A percentile compares a stretch with the other conserved stretches of the same genome.
These are phyloP conservation scores for Bondarzewia mesenterica DNA, from an alignment of 1,284 basidiomycete genomes.

Conservation along the genomic window DNA sequence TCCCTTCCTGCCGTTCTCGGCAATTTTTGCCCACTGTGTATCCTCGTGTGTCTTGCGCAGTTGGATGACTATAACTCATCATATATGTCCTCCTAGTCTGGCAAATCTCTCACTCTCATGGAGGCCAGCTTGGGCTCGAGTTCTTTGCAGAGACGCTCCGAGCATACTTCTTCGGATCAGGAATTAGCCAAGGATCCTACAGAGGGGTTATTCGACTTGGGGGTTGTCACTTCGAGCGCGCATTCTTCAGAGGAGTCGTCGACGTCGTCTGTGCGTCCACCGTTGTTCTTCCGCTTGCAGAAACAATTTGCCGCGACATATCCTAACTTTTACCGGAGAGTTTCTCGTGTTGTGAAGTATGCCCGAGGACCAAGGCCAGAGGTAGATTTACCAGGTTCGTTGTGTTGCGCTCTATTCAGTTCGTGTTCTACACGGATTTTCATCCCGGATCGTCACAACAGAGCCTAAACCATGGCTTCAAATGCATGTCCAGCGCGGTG, in stretches of 20 bases:
- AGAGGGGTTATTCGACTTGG: not conserved
- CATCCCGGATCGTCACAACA: conserved; percentile 21
- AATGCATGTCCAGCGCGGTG: conserved; percentile 38
- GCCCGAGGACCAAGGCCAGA: conserved; percentile 55
- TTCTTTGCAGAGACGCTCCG: conserved; percentile 14
- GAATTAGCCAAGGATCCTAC: not conserved
- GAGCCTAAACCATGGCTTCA: conserved; percentile 40
- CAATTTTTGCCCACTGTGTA: too few relatives aligned
- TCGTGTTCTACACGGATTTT: conserved; percentile 3
- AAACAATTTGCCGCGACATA: conserved; percentile 9
- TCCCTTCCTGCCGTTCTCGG: too few relatives aligned
- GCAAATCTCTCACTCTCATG: conserved; percentile 12
- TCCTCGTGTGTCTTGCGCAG: too few relatives aligned
- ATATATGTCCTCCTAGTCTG: not conserved
- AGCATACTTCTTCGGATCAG: not conserved
- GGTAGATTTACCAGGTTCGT: conserved; percentile 46
- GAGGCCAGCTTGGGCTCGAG: conserved; percentile 18
- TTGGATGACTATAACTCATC: too few relatives aligned
- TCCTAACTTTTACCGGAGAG: conserved; percentile 14
- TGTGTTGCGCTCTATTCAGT: conserved; percentile 2
- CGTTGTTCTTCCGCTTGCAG: not conserved
- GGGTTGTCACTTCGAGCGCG: not conserved
- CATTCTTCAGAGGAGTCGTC: not conserved
- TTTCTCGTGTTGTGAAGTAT: conserved; percentile 27
- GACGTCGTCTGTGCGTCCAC: too few relatives aligned